phyloP scores from a whole-genome alignment of 106 monocot genomes.

The Gastrodia elata region DNA sequence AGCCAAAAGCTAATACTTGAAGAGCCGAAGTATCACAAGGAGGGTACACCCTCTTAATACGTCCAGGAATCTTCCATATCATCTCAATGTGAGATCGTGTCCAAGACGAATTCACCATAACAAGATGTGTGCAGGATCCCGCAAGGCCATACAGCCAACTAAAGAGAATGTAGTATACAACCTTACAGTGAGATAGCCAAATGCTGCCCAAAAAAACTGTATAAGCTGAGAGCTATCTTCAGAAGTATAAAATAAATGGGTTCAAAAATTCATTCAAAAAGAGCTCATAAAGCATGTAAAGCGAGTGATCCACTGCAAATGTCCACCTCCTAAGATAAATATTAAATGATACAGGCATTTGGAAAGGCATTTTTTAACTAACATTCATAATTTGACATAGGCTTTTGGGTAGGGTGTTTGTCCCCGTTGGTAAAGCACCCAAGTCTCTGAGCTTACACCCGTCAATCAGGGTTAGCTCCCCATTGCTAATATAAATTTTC shows the following conservation, averaged over 20 bases:
- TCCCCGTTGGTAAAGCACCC: no score
- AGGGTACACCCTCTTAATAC: conserved; percentile 72
- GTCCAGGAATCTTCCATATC: conserved; percentile 77
- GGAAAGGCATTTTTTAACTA: no score
- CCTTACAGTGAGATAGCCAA: conserved; percentile 79
- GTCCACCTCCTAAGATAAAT: not conserved
- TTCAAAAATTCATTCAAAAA: not conserved
- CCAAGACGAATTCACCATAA: conserved; percentile 97
- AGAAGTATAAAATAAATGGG: conserved; percentile 7
- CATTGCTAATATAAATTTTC: no score
- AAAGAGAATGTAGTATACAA: conserved; percentile 77
- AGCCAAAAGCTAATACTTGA: conserved; percentile 37
- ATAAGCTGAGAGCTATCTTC: conserved; percentile 15
- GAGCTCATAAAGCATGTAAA: not conserved
- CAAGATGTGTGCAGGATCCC: conserved; percentile 83
- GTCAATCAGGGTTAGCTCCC: no score
- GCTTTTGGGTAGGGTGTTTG: no score
- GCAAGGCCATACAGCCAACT: conserved; percentile 79
- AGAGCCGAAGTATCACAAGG: conserved; percentile 98
- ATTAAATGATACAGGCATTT: not conserved
- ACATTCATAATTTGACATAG: no score
- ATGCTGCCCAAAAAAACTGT: conserved; percentile 45
- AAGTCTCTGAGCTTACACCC: no score
- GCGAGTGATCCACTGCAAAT: not conserved
- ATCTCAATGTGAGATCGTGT: conserved; percentile 78